Evolutionary conservation across 352 stramenopile genomes (phyloP).

Genomic region (Phytophthora syringae): DNA sequence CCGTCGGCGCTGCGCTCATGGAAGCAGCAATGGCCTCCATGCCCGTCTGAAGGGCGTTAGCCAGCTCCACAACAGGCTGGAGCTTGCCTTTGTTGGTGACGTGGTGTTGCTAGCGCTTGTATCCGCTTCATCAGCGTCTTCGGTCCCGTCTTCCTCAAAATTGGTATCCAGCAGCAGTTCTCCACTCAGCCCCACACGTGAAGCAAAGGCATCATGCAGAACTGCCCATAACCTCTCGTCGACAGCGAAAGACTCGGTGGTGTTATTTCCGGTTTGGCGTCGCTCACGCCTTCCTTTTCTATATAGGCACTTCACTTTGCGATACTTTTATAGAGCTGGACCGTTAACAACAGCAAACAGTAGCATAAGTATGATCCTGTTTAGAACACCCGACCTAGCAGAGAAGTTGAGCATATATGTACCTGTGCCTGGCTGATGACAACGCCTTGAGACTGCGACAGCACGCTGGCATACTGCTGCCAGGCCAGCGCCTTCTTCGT

Average conservation of each 20-base stretch:
- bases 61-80: background rate
- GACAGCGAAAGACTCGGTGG: too few relatives aligned
- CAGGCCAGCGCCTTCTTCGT: slow-evolving; percentile 8
- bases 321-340: background rate
- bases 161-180: background rate
- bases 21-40: slow-evolving; percentile 9
- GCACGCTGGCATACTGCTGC: slow-evolving; percentile 6
- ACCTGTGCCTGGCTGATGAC: too few relatives aligned
- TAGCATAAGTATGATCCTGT: too few relatives aligned
- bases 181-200: background rate
- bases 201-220: background rate
- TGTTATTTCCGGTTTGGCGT: background rate
- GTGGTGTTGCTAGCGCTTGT: background rate
- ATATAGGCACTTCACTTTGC: slow-evolving; percentile 1
- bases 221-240: background rate
- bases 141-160: background rate
- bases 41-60: background rate
- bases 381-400: too few relatives aligned
- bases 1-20: background rate
- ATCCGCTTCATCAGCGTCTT: too few relatives aligned
- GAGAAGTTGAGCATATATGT: too few relatives aligned
- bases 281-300: background rate
- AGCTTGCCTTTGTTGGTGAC: background rate
- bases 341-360: too few relatives aligned
- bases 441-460: slow-evolving; percentile 4